Percentiles rank a stretch among this genome's conserved stretches.
Evolutionary conservation across 202 grass and related monocot species (phyloP).

Genomic region (Panicum virgatum): DNA sequence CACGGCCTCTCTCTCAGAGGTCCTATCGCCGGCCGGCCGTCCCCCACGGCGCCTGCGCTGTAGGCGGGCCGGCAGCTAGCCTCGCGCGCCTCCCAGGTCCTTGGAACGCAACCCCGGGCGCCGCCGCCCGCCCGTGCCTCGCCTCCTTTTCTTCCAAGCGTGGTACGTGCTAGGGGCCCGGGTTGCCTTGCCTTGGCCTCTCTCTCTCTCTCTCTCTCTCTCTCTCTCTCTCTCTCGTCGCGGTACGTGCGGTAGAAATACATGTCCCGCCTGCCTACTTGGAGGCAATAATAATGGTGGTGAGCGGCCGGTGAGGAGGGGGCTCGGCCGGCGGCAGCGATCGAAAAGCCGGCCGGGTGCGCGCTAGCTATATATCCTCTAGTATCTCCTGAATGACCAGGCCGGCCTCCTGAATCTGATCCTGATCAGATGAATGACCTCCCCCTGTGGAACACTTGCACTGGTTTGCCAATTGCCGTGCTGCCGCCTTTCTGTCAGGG

Average conservation of each 20-base stretch:
- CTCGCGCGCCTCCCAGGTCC: slow-evolving; percentile 31
- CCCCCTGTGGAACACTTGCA: not conserved
- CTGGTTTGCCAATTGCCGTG: slow-evolving; percentile 7
- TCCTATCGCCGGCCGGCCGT: too few relatives aligned
- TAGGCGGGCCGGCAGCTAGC: not conserved
- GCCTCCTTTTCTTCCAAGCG: not conserved
- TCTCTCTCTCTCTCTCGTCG: not conserved
- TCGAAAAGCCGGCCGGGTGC: not conserved
- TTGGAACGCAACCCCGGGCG: slow-evolving; percentile 29
- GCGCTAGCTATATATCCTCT: not conserved
- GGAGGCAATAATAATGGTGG: not conserved
- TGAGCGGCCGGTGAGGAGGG: not conserved
- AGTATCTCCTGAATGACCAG: slow-evolving; percentile 35
- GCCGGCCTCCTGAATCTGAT: not conserved
- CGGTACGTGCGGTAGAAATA: not conserved
- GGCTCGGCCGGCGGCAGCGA: not conserved
- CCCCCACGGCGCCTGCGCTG: not conserved
- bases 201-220: too few relatives aligned
- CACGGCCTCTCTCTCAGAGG: too few relatives aligned
- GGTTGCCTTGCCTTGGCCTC: not conserved
- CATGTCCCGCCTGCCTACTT: not conserved
- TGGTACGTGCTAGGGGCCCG: not conserved
- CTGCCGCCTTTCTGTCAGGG: slow-evolving; percentile 29
- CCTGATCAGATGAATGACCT: not conserved
- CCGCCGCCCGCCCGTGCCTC: not conserved